Evolutionary conservation across 2,329 filamentous ascomycete genomes (phyloP), one percentile per base, ranked within the genome.

Genomic region (Coniochaeta sp.): DNA sequence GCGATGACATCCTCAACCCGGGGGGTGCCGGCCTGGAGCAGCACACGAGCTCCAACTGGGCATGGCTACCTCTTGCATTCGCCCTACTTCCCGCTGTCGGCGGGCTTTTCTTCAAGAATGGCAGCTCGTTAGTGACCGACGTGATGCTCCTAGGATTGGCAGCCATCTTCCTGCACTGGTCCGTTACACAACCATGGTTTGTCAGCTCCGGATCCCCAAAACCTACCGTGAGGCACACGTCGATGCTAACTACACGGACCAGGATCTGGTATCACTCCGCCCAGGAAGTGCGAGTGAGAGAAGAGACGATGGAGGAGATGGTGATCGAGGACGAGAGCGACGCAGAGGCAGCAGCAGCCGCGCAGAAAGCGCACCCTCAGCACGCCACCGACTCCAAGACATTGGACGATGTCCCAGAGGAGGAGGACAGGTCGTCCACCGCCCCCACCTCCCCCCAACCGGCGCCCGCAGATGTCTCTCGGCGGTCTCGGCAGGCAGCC

Each of bases 151-250:
- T 97, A 27, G 83, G 80, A 3, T 69, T 97, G 55, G 88, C 89
- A 2, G 89, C 86, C 4, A 79, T 96, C 42, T 95, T 96, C 62
- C 74, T 97, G 55, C 91, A 96, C 65, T 96, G 91, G 89, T 91
- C 89, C 48, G 86, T 96, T 40, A 86, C 89, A 52, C 76, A 94
- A 58, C 92, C 92, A 60, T 97, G 92, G 91, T 91, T 73, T 65
- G 79, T 59, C 18, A 28, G 14, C 12, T 40, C 8, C 26, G 45
- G 45, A n/a, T 8, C 18, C 7, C 13, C 22, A 18, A n/a, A n/a
- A n/a, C n/a, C 40, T 38, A 22, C 6, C 5, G 7, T 42, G 6
- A n/a, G 13, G 26, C 38, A 30, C 27, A 26, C 20, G 20, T 14
- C 12, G 10, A 33, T 32, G 16, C 27, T 31, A 30, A 40, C 49